Conservation (phyloP, 2,329 filamentous ascomycete species). For the Incumbomyces lentus region DNA sequence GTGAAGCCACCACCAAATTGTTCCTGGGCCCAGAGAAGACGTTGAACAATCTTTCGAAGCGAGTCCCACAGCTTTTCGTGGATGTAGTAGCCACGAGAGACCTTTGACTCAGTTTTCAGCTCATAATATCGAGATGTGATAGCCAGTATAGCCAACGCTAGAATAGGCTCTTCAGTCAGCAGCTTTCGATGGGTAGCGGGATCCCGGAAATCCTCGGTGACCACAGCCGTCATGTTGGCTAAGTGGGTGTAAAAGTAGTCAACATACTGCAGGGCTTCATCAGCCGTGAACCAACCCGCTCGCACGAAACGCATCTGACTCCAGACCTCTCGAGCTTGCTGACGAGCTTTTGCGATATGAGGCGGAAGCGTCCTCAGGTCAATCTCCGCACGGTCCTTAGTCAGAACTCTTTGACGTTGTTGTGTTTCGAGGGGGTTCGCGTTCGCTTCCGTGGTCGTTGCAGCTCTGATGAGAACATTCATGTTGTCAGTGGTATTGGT, state of each 20-base stretch:
- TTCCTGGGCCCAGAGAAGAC: constrained; percentile 91
- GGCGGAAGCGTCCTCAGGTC: constrained; percentile 1
- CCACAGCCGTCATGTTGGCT: constrained; percentile 85
- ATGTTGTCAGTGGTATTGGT: constrained; percentile 8
- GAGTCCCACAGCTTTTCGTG: constrained; percentile 95
- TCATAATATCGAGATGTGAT: constrained; percentile 80
- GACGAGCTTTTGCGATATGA: background rate
- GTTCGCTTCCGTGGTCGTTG: constrained; percentile 1
- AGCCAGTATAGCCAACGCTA: constrained; percentile 82
- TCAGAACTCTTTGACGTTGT: constrained; percentile 2
- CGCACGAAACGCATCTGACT: constrained; percentile 86
- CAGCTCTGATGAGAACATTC: constrained; percentile 6
- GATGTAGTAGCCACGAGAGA: constrained; percentile 78
- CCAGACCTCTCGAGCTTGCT: constrained; percentile 77
- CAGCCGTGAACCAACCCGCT: constrained; percentile 89
- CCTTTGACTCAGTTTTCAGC: constrained; percentile 67
- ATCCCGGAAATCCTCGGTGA: constrained; percentile 77
- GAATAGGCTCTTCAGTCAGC: constrained; percentile 81
- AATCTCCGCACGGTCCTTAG: background rate
- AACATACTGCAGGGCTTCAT: constrained; percentile 87
- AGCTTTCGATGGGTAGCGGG: constrained; percentile 70
- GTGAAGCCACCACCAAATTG: constrained; percentile 85
- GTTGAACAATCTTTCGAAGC: constrained; percentile 86
- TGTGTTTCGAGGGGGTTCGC: background rate
- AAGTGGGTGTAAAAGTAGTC: constrained; percentile 92